Percentiles rank a stretch among this genome's conserved stretches.
Evolutionary conservation across 345 rosid genomes (phyloP).

Genomic region (Bretschneidera sinensis): DNA sequence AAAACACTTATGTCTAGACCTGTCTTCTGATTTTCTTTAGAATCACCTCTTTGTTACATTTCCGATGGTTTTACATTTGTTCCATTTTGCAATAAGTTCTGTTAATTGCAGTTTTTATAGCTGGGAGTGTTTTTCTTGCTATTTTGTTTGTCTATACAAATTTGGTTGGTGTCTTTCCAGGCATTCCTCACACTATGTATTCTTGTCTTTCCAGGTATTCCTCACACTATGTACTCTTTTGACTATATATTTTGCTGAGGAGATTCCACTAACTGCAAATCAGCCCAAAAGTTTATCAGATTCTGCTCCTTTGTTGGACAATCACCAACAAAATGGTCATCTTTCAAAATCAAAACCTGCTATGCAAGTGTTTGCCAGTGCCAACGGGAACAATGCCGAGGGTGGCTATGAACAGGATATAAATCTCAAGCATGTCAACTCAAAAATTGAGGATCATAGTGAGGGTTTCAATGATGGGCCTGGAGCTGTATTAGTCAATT

Average conservation of each 20-base stretch:
- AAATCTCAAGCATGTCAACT: constrained; percentile 29
- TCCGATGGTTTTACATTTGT: too few relatives aligned
- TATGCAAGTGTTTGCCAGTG: constrained; percentile 16
- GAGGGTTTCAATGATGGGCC: constrained; percentile 68
- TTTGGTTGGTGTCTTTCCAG: constrained; percentile 55
- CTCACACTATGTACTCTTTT: constrained; percentile 74
- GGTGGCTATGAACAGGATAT: constrained; percentile 32
- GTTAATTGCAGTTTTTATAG: neutral
- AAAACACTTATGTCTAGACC: too few relatives aligned
- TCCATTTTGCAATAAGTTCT: neutral
- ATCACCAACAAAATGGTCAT: constrained; percentile 40
- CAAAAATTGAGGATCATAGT: constrained; percentile 38
- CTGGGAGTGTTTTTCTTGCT: neutral
- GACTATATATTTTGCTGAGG: constrained; percentile 84
- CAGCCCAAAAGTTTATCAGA: constrained; percentile 44
- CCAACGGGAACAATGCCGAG: constrained; percentile 32
- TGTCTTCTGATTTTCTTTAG: neutral
- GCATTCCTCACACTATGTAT: constrained; percentile 69
- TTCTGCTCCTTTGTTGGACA: constrained; percentile 80
- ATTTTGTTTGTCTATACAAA: neutral
- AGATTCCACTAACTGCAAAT: constrained; percentile 58
- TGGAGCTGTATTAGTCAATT: constrained; percentile 85
- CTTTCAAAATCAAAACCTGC: constrained; percentile 41
- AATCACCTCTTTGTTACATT: too few relatives aligned
- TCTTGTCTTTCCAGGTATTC: constrained; percentile 59